Evolutionary conservation across 2,329 filamentous ascomycete genomes (phyloP).

Genomic region (Colletotrichum costaricense): DNA sequence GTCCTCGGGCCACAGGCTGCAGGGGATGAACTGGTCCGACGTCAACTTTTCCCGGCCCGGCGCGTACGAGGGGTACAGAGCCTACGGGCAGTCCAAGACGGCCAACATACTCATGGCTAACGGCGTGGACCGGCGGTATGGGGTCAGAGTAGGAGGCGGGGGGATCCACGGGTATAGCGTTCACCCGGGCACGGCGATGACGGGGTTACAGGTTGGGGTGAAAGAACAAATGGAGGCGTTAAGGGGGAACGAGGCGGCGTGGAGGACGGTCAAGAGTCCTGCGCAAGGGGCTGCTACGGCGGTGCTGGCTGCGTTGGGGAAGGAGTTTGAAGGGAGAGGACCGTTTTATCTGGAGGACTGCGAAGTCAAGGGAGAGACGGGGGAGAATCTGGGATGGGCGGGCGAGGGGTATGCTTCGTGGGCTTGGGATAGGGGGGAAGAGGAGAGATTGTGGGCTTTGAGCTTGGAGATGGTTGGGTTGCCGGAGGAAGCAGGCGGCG

Average conservation of each 20-base stretch:
- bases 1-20: conserved; percentile 52
- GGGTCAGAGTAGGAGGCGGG: background rate
- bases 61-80: conserved; percentile 21
- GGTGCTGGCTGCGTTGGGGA: conserved; percentile 53
- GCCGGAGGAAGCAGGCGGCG: background rate
- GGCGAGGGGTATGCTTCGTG: background rate
- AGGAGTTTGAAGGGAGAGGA: conserved; percentile 53
- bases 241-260: background rate
- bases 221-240: background rate
- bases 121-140: conserved; percentile 52
- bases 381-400: background rate
- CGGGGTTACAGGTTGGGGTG: background rate
- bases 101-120: conserved; percentile 60
- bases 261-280: conserved; percentile 19
- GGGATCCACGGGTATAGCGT: background rate
- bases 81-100: conserved; percentile 58
- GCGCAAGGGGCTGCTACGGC: conserved; percentile 60
- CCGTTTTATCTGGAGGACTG: conserved; percentile 58
- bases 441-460: background rate
- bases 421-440: conserved; percentile 5
- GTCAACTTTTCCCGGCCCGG: conserved; percentile 32
- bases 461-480: conserved; percentile 1
- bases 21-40: conserved; percentile 42
- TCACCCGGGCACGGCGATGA: background rate
- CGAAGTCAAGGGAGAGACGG: conserved; percentile 15